Percentiles rank a stretch among this genome's conserved stretches.
Conservation (phyloP, 257 asterid genomes). For the Solanum sparsipilum region DNA sequence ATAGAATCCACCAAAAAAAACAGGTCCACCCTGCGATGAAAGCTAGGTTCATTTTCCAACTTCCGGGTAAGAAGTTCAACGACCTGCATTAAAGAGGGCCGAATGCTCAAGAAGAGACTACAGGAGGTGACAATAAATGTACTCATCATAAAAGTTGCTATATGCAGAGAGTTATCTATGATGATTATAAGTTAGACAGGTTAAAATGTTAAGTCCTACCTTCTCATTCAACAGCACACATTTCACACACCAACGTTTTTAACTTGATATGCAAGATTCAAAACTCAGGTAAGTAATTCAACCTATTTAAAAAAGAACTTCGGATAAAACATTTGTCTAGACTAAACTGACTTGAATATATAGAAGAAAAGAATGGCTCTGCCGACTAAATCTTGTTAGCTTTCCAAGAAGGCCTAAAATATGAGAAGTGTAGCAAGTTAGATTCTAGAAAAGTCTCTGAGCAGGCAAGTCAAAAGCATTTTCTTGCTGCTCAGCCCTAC, state of each 20-base stretch:
- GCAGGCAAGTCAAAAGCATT: background rate
- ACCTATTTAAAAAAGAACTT: background rate
- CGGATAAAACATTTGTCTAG: background rate
- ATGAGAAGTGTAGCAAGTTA: background rate
- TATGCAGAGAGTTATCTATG: background rate
- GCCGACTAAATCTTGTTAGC: background rate
- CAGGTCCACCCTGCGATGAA: constrained; percentile 78
- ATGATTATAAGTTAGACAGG: background rate
- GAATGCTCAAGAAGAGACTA: background rate
- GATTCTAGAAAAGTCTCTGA: background rate
- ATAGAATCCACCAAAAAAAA: constrained; percentile 93
- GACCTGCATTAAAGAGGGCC: constrained; percentile 39
- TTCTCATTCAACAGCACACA: background rate
- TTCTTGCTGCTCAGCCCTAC: background rate
- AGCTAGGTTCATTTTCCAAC: constrained; percentile 68
- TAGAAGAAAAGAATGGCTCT: background rate
- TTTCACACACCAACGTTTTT: background rate
- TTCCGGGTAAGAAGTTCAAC: constrained; percentile 84
- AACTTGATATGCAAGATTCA: background rate
- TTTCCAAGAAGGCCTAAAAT: background rate
- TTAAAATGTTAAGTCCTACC: background rate
- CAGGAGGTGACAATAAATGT: background rate
- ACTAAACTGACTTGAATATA: background rate
- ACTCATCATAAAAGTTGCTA: background rate
- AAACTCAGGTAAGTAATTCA: background rate